Percentiles rank a stretch among this genome's conserved stretches.
These are phyloP conservation scores for Eucalyptus dawsonii DNA, from an alignment of 345 rosid species.

Conservation along the genomic window DNA sequence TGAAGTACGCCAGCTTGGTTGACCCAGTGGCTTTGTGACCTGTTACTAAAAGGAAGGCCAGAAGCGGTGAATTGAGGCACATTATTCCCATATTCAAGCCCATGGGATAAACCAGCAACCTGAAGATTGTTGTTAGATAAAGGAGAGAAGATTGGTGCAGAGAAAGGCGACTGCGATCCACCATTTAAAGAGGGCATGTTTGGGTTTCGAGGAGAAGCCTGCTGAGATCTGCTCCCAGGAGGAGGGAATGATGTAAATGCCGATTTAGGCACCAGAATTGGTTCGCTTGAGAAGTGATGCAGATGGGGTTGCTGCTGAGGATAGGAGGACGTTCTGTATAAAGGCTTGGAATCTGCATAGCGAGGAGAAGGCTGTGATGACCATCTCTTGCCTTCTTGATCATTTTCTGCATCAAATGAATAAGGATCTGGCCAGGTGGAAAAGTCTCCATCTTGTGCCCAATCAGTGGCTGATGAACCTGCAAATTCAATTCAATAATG, in stretches of 20 bases:
- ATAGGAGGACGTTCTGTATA: conserved; percentile 84
- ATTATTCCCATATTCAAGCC: conserved; percentile 50
- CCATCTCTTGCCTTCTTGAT: conserved; percentile 71
- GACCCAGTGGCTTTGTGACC: conserved; percentile 68
- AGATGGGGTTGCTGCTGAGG: conserved; percentile 60
- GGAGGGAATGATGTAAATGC: conserved; percentile 77
- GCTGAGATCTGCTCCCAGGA: conserved; percentile 53
- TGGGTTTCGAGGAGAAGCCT: conserved; percentile 43
- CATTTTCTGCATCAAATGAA: conserved; percentile 36
- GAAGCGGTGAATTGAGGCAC: conserved; percentile 37
- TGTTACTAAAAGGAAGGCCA: conserved; percentile 58
- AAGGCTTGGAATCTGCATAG: conserved; percentile 41
- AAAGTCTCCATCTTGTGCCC: conserved; percentile 82
- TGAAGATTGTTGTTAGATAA: conserved; percentile 36
- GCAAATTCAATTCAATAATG: neutral
- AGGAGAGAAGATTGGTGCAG: conserved; percentile 50
- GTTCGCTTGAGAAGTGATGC: conserved; percentile 62
- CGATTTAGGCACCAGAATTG: conserved; percentile 52
- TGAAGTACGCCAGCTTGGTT: conserved; percentile 62
- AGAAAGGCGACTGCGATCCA: conserved; percentile 43
- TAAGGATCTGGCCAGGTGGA: conserved; percentile 65
- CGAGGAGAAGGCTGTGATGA: conserved; percentile 46
- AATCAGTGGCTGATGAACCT: conserved; percentile 90
- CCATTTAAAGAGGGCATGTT: conserved; percentile 35
- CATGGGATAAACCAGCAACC: conserved; percentile 51